phyloP scores from a whole-genome alignment of 352 stramenopile genomes.

The Thraustochytrium sp. region DNA sequence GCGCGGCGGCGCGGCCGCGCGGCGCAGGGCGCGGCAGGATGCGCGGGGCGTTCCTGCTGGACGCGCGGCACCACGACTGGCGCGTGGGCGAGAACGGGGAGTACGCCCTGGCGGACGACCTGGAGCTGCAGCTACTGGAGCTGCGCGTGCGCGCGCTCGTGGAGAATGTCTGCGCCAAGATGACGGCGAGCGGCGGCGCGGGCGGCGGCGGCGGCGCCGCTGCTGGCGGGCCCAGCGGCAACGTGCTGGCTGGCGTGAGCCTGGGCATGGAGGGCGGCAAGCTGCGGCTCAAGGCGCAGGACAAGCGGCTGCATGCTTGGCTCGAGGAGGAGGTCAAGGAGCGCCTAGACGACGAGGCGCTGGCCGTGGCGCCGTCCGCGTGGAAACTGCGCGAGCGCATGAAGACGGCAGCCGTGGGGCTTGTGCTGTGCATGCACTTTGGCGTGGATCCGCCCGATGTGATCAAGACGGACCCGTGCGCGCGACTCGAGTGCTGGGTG shows the following conservation, averaged over 20 bases:
- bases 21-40: neutral
- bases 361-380: neutral
- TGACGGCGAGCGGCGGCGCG: neutral
- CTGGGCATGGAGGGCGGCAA: neutral
- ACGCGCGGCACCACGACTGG: slow-evolving; percentile 30
- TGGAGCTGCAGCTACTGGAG: slow-evolving; percentile 38
- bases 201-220: neutral
- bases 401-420: slow-evolving; percentile 72
- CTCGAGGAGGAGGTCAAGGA: slow-evolving; percentile 38
- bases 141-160: neutral
- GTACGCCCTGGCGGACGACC: slow-evolving; percentile 24
- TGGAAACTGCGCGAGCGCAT: slow-evolving; percentile 38
- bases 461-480: slow-evolving; percentile 89
- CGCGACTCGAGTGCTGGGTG: slow-evolving; percentile 95
- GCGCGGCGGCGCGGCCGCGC: neutral
- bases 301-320: neutral
- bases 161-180: neutral
- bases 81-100: slow-evolving; percentile 9
- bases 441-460: slow-evolving; percentile 95
- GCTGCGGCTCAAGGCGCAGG: neutral
- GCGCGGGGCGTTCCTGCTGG: neutral
- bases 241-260: neutral
- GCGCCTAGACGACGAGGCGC: slow-evolving; percentile 34
- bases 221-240: neutral
- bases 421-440: slow-evolving; percentile 96